Conservation (phyloP, 73 alveolate genomes). For the Paramecium biaurelia region DNA sequence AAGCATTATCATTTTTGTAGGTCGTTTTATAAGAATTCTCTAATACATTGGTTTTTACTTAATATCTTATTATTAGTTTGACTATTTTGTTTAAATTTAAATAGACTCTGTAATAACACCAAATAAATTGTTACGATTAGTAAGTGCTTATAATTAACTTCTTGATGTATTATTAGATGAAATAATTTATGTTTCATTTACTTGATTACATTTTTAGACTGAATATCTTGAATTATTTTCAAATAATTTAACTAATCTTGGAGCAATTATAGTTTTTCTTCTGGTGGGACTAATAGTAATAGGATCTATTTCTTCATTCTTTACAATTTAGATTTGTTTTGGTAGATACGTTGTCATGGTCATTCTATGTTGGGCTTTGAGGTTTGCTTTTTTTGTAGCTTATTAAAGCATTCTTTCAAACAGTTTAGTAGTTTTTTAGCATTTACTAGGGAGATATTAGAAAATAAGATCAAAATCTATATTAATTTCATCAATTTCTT, state of each 20-base stretch:
- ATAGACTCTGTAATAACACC: background rate
- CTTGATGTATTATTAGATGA: background rate
- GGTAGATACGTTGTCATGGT: background rate
- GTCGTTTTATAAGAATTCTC: background rate
- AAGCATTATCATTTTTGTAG: background rate
- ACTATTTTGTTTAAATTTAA: background rate
- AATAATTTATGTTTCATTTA: background rate
- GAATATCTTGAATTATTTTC: background rate
- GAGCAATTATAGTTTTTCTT: constrained; percentile 35
- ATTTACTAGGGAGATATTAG: background rate
- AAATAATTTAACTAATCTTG: background rate
- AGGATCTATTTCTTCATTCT: background rate
- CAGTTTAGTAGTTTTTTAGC: background rate
- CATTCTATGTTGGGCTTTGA: background rate
- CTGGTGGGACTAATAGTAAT: background rate
- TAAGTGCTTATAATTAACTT: background rate
- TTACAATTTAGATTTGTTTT: background rate
- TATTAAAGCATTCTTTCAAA: constrained; percentile 28
- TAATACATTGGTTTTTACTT: background rate
- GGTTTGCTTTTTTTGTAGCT: background rate
- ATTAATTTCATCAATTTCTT: background rate
- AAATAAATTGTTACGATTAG: background rate
- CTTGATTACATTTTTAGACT: background rate
- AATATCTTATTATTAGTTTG: background rate
- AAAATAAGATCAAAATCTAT: background rate